These are phyloP conservation scores for Coemansia sp. DNA, from an alignment of 192 early-diverging fungal species.

Conservation along the genomic window DNA sequence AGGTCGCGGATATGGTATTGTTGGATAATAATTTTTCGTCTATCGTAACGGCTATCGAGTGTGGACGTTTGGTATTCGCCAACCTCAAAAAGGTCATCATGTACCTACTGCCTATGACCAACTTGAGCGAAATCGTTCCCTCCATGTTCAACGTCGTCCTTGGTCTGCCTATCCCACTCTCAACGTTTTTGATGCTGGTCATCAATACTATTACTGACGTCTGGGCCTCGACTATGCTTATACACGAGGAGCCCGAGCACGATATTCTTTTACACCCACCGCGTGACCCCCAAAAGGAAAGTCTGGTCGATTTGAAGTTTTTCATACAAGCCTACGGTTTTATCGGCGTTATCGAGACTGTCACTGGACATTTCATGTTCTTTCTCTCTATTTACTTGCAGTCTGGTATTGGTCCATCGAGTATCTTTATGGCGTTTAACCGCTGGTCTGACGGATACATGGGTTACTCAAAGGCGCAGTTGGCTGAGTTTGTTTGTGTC, in stretches of 20 bases:
- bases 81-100: conserved; percentile 88
- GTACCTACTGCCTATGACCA: conserved; percentile 80
- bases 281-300: conserved; percentile 69
- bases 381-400: conserved; percentile 67
- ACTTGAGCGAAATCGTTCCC: conserved; percentile 75
- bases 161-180: conserved; percentile 78
- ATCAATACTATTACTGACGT: conserved; percentile 70
- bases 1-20: conserved; percentile 68
- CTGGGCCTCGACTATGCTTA: conserved; percentile 65
- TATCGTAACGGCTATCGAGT: conserved; percentile 72
- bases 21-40: conserved; percentile 71
- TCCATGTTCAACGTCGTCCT: conserved; percentile 79
- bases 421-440: conserved; percentile 62
- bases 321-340: conserved; percentile 79
- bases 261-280: conserved; percentile 73
- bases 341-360: conserved; percentile 69
- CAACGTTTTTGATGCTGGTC: conserved; percentile 79
- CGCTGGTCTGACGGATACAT: conserved; percentile 61
- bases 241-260: conserved; percentile 76
- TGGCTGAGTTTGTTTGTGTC: conserved; percentile 42
- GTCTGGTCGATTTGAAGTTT: conserved; percentile 67
- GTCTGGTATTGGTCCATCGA: conserved; percentile 59
- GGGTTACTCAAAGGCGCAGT: conserved; percentile 56
- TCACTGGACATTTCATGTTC: conserved; percentile 71
- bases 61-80: conserved; percentile 82